Conservation (phyloP, 805 yeast genomes). For the Lachancea quebecensis region DNA sequence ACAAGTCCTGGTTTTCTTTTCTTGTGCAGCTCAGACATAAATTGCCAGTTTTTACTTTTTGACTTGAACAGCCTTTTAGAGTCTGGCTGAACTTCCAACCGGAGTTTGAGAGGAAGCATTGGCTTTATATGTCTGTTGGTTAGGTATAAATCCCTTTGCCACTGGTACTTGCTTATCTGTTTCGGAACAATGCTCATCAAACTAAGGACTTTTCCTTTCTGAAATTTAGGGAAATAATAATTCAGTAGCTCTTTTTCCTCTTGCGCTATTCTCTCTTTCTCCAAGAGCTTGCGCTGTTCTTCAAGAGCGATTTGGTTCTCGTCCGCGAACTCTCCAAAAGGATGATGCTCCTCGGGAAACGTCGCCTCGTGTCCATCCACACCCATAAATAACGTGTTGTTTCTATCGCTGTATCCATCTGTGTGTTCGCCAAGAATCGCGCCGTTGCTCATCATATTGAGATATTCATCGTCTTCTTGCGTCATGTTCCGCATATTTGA, state of each 20-base stretch:
- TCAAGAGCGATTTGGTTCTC: slow-evolving; percentile 13
- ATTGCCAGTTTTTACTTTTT: slow-evolving; percentile 8
- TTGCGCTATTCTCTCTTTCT: slow-evolving; percentile 19
- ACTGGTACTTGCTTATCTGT: slow-evolving; percentile 42
- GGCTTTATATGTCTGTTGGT: slow-evolving; percentile 29
- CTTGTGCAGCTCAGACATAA: not conserved
- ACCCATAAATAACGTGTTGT: slow-evolving; percentile 29
- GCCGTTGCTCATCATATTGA: slow-evolving; percentile 19
- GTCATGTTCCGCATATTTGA: slow-evolving; percentile 11
- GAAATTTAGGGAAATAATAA: slow-evolving; percentile 49
- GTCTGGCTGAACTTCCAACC: slow-evolving; percentile 50
- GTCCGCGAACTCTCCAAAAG: slow-evolving; percentile 10
- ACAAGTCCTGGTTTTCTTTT: slow-evolving; percentile 17
- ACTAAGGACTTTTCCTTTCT: slow-evolving; percentile 42
- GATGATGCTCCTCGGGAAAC: slow-evolving; percentile 9
- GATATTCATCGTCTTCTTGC: slow-evolving; percentile 23
- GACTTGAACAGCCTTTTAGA: slow-evolving; percentile 41
- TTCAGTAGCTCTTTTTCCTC: slow-evolving; percentile 35
- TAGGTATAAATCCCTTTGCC: slow-evolving; percentile 30
- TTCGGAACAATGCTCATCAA: slow-evolving; percentile 50
- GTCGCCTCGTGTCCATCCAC: slow-evolving; percentile 2
- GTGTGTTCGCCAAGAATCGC: slow-evolving; percentile 31
- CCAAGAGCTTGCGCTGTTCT: slow-evolving; percentile 8
- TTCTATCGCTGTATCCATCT: slow-evolving; percentile 18
- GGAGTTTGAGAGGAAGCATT: slow-evolving; percentile 46